Evolutionary conservation across 805 yeast species (phyloP).

Genomic region (Suhomyces pyralidae): DNA sequence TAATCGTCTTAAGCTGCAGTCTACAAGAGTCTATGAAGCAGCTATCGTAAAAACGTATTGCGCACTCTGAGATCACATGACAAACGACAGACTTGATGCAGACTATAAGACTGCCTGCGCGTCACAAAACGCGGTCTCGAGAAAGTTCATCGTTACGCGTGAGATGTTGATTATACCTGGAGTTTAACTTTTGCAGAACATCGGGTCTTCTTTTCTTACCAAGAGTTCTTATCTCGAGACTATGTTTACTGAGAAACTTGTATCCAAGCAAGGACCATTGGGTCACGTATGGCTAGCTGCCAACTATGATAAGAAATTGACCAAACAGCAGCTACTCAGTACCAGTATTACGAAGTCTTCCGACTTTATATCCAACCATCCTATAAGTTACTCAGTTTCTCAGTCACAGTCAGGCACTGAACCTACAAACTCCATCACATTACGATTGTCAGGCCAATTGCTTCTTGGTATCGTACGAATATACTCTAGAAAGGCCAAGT

Average conservation of each 20-base stretch:
- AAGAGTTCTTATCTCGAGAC: not conserved
- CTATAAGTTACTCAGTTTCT: conserved; percentile 44
- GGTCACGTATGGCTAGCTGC: conserved; percentile 94
- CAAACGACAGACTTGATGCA: not conserved
- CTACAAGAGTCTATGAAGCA: not conserved
- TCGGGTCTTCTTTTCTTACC: not conserved
- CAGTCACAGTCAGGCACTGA: conserved; percentile 13
- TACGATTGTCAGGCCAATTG: conserved; percentile 81
- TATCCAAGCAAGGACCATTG: conserved; percentile 74
- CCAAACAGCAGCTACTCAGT: conserved; percentile 67
- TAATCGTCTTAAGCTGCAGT: not conserved
- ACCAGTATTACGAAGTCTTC: conserved; percentile 64
- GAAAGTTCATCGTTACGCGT: not conserved
- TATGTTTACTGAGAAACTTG: conserved; percentile 11
- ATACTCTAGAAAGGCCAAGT: conserved; percentile 80
- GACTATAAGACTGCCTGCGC: not conserved
- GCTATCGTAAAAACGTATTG: not conserved
- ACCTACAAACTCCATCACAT: conserved; percentile 53
- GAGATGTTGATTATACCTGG: not conserved
- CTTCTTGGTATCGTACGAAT: conserved; percentile 84
- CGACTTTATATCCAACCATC: conserved; percentile 47
- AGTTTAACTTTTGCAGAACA: not conserved
- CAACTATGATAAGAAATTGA: conserved; percentile 72
- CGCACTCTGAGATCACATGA: not conserved
- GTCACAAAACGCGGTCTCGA: conserved; percentile 1